Percentiles rank a stretch among this genome's conserved stretches.
Evolutionary conservation across 768 basidiomycete species (phyloP).

Genomic region (Chalciporus piperatus): DNA sequence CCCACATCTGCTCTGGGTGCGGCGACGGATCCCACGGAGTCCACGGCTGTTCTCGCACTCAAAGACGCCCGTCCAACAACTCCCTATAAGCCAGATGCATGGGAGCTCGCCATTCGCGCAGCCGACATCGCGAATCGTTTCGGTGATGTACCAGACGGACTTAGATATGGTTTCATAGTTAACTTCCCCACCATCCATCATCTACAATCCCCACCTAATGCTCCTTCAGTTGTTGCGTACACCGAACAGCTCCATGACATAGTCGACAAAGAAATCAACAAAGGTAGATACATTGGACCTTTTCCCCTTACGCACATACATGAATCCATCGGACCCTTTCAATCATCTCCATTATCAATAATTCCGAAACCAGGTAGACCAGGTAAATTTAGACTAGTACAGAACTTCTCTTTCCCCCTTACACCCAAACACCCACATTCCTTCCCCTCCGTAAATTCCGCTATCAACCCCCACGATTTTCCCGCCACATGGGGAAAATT

Average conservation of each 20-base stretch:
- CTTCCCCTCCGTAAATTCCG: conserved; percentile 22
- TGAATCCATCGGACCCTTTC: conserved; percentile 37
- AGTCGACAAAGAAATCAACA: conserved; percentile 21
- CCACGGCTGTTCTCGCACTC: background rate
- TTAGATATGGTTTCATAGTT: background rate
- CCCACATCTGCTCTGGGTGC: background rate
- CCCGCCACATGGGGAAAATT: conserved; percentile 39
- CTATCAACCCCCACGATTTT: conserved; percentile 28
- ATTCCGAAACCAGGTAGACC: conserved; percentile 36
- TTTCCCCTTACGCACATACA: conserved; percentile 8
- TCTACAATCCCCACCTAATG: background rate
- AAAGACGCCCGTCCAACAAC: background rate
- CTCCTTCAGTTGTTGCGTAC: conserved; percentile 14
- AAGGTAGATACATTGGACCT: conserved; percentile 34
- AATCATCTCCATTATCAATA: conserved; percentile 35
- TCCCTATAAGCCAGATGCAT: background rate
- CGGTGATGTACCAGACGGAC: background rate
- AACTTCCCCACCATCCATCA: background rate
- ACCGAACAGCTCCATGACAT: conserved; percentile 14
- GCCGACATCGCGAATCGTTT: background rate
- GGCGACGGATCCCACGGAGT: background rate
- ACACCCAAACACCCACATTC: conserved; percentile 19
- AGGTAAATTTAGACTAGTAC: conserved; percentile 6
- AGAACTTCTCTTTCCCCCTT: conserved; percentile 37
- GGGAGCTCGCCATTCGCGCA: rapidly evolving